Evolutionary conservation across 352 stramenopile genomes (phyloP), one percentile per base, ranked within the genome.

Genomic region (Globisporangium polare): DNA sequence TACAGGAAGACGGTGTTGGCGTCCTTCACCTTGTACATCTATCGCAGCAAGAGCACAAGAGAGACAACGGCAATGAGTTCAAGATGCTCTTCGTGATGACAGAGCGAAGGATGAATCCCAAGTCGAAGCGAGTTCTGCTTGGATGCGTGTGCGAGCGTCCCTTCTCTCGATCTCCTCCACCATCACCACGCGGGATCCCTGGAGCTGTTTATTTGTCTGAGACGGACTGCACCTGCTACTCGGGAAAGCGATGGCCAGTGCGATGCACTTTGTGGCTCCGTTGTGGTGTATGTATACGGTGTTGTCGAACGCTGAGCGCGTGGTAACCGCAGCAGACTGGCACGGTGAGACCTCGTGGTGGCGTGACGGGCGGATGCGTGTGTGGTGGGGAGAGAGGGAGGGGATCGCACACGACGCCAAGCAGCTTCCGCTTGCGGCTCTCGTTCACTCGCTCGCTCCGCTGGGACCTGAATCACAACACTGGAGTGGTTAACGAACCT

Each of bases 11-110:
- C 94, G 24, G 94, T 93, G 75, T 98, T 98, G 55, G 90, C 62
- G 78, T 99, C 94, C 69, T 96, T 95, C 59, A 96, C 85, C 86
- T 99, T 99, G 92, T 99, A 97, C 79, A 96, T 96, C 90, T 96
- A 24, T 27, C 3, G 3, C 22, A 39, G 20, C 3, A 13, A 66
- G 4, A 58, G 39, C 5, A 10, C 9, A 53, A 5, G 29, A 26
- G 0, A 63, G 12, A 68, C 9, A 47, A 35, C 33, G 24, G 20
- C 46, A 52, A 46, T 46, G 45, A 41, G 58, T 55, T 50, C n/a
- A 49, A 55, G 37, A 15, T 26, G 17, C 20, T 55, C 26, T 12
- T 26, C 1, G 10, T n/a, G 6, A 46, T 20, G 6, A 22, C 41
- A 46, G 41, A 46, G 41, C 41, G 41, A 46, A 46, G 41, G 41